phyloP scores from a whole-genome alignment of 2,329 filamentous ascomycete genomes.

The Parasarocladium wereldwijsianum region DNA sequence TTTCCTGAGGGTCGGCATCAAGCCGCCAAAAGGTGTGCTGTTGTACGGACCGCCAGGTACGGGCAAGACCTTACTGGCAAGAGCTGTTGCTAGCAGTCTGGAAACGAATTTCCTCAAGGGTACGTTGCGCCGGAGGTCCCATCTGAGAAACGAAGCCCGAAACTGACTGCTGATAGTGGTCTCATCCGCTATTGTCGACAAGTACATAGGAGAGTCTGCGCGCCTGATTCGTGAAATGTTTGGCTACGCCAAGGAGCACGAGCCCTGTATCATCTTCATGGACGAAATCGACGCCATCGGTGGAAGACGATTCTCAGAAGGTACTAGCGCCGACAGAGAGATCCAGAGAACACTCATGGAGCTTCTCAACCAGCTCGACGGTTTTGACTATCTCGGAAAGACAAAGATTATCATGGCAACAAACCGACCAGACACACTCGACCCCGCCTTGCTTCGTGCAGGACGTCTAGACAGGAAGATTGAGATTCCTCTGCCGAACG shows the following conservation, averaged over 20 bases:
- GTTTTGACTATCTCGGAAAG: constrained; percentile 98
- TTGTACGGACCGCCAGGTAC: constrained; percentile 94
- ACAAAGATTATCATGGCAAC: constrained; percentile 99
- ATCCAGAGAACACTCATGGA: constrained; percentile 99
- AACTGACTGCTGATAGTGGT: constrained; percentile 49
- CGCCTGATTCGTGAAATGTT: constrained; percentile 98
- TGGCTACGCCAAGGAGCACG: constrained; percentile 97
- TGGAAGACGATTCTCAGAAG: constrained; percentile 89
- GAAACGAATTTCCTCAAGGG: constrained; percentile 98
- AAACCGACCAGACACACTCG: constrained; percentile 90
- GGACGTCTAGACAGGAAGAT: constrained; percentile 95
- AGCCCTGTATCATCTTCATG: constrained; percentile 99
- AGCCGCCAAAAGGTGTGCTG: constrained; percentile 93
- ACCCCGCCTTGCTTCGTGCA: constrained; percentile 81
- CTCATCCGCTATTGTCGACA: constrained; percentile 97
- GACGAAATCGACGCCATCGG: constrained; percentile 99
- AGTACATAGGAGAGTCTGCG: constrained; percentile 97
- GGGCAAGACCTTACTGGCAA: constrained; percentile 85
- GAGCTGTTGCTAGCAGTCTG: constrained; percentile 88
- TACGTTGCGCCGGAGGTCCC: constrained; percentile 22
- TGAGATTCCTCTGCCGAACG: constrained; percentile 92
- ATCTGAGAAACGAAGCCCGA: constrained; percentile 6
- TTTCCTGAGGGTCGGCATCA: constrained; percentile 93
- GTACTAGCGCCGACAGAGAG: constrained; percentile 92
- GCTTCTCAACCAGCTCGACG: constrained; percentile 93